Base-by-base conservation (phyloP, 2,329 filamentous ascomycete species). In the Sporothrix phasma region DNA sequence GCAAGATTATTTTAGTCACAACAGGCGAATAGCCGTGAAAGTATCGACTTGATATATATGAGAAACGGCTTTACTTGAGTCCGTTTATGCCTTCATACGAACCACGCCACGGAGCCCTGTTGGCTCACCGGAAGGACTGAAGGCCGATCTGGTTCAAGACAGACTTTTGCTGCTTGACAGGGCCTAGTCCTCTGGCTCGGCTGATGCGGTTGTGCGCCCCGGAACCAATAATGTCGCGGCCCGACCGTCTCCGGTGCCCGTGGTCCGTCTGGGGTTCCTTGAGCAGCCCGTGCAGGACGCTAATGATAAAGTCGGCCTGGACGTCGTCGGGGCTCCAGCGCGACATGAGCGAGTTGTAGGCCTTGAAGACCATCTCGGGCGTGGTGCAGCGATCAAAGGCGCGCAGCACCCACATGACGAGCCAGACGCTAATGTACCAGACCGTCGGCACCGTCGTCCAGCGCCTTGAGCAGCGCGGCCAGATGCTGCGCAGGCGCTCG, bases 401-500 rank as follows among this genome's bases (percentile, higher is more conserved):
- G 51, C 79, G 77, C 43, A 91, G 72, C 0, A 80, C 78, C 77
- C 83, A 85, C 46, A 84, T 78, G 47, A 81, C 81, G 69, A 89
- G 75, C 85, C 85, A 88, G 6, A 78, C 79, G 65, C 80, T 81
- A 34, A 88, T 77, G 64, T 79, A 77, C 7, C n/a, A 88, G 74
- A 0, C 74, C 76, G 0, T 78, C 74, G 1, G 77, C 75, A 6
- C 75, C 71, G 19, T 76, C 73, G 62, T 85, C 81, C 2, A 83
- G 72, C 0, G 82, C 81, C 15, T 77, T 73, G 15, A 88, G 76
- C 67, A 92, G 85, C 0, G 88, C 83, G 8, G 79, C 73, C 89
- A 88, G 11, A 91, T 84, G 47, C 79, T 80, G 49, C 87, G 81
- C 2, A 97, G 81, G n/a, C 85, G 82, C 68, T 81, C 75, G 34